These are phyloP conservation scores for Debaryomyces prosopidis DNA, from an alignment of 805 yeast species.

Conservation along the genomic window DNA sequence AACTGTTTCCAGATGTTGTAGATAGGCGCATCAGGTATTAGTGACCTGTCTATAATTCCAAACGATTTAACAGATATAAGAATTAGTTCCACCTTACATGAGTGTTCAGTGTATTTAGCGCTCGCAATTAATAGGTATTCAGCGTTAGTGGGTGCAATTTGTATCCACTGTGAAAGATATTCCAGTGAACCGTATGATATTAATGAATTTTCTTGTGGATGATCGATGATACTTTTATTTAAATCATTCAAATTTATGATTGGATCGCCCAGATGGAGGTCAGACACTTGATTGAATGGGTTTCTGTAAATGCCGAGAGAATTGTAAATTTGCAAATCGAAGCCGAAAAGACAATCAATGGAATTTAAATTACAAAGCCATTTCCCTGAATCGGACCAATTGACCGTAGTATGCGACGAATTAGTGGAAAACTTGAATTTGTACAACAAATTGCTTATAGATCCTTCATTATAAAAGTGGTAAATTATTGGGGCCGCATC, in stretches of 20 bases:
- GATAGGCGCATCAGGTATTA: slow-evolving; percentile 1
- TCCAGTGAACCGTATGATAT: slow-evolving; percentile 7
- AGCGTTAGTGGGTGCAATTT: background rate
- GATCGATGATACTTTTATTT: slow-evolving; percentile 14
- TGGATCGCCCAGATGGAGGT: slow-evolving; percentile 9
- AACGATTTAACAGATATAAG: slow-evolving; percentile 13
- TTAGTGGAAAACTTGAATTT: slow-evolving; percentile 18
- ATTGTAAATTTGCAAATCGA: slow-evolving; percentile 25
- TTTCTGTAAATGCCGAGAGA: slow-evolving; percentile 23
- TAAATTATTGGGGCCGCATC: slow-evolving; percentile 16
- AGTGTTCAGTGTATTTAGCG: background rate
- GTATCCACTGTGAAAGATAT: slow-evolving; percentile 10
- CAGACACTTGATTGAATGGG: slow-evolving; percentile 3
- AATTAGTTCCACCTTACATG: slow-evolving; percentile 10
- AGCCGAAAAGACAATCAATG: slow-evolving; percentile 25
- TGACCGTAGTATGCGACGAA: slow-evolving; percentile 14
- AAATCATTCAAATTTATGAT: slow-evolving; percentile 14
- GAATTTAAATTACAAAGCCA: slow-evolving; percentile 33
- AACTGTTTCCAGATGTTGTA: slow-evolving; percentile 10
- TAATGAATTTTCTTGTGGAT: background rate
- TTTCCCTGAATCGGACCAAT: slow-evolving; percentile 35
- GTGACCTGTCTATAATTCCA: slow-evolving; percentile 8
- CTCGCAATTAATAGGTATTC: slow-evolving; percentile 13
- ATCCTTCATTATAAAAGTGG: slow-evolving; percentile 35
- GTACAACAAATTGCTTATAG: slow-evolving; percentile 26